These are phyloP conservation scores for Lachancea dasiensis DNA, from an alignment of 805 yeast genomes.

Conservation along the genomic window DNA sequence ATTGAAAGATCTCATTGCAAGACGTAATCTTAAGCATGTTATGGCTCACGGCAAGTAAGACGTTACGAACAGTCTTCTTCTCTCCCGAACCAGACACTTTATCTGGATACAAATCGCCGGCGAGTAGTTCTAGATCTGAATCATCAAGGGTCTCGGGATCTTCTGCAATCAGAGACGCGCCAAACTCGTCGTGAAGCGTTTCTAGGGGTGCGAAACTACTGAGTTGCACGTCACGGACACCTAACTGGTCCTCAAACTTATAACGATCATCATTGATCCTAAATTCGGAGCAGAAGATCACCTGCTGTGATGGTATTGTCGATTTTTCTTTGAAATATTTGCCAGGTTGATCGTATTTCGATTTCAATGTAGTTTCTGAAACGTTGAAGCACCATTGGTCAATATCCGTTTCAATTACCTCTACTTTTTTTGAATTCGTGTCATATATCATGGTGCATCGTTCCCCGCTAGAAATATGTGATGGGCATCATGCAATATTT, in stretches of 20 bases:
- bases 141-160: constrained; percentile 28
- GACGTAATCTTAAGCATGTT: background rate
- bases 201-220: constrained; percentile 5
- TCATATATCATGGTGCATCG: constrained; percentile 3
- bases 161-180: constrained; percentile 9
- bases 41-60: constrained; percentile 2
- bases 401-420: background rate
- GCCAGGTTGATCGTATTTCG: background rate
- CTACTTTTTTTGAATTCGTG: background rate
- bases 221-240: background rate
- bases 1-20: background rate
- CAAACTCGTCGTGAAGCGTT: constrained; percentile 5
- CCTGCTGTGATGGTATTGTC: constrained; percentile 2
- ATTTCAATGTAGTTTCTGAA: background rate
- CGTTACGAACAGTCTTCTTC: background rate
- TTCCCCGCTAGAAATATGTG: background rate
- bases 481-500: background rate
- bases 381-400: constrained; percentile 6
- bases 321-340: constrained; percentile 2
- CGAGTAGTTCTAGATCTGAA: constrained; percentile 23
- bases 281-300: constrained; percentile 1
- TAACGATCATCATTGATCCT: background rate
- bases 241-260: constrained; percentile 1
- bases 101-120: constrained; percentile 1
- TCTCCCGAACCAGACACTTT: background rate